Conservation (phyloP, 129 eudicot species). For the sunflower (Helianthus annuus) region DNA sequence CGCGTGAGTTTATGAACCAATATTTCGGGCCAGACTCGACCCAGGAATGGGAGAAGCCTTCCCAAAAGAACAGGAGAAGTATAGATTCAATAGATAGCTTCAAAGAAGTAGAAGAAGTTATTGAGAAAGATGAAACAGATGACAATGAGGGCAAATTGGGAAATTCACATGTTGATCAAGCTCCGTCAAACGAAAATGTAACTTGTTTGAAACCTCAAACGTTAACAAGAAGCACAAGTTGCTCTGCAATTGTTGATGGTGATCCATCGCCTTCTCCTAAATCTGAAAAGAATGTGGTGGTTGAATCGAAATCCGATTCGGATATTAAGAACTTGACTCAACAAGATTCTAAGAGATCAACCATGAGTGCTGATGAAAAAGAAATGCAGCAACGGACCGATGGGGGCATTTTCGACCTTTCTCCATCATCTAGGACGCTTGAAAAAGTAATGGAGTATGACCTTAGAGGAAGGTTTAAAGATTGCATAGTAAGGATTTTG, state of each 20-base stretch:
- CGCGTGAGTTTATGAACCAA: constrained; percentile 52
- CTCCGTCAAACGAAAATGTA: constrained; percentile 39
- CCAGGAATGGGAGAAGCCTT: constrained; percentile 54
- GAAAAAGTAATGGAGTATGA: constrained; percentile 35
- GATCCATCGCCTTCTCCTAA: constrained; percentile 11
- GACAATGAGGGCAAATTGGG: constrained; percentile 18
- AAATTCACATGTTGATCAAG: constrained; percentile 17
- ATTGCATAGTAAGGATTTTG: constrained; percentile 42
- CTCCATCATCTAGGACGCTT: constrained; percentile 28
- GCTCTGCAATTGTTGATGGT: constrained; percentile 36
- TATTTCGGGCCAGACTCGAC: constrained; percentile 64
- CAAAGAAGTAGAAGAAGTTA: constrained; percentile 59
- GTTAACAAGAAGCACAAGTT: constrained; percentile 49
- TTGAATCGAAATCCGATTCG: constrained; percentile 35
- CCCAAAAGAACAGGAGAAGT: constrained; percentile 32
- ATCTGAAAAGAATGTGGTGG: constrained; percentile 35
- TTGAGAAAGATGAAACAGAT: constrained; percentile 38
- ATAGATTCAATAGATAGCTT: constrained; percentile 48
- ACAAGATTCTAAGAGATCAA: constrained; percentile 33
- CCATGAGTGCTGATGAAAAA: constrained; percentile 23
- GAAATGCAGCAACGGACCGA: constrained; percentile 39
- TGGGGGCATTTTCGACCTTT: not conserved
- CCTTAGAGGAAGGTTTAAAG: constrained; percentile 30
- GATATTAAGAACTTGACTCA: constrained; percentile 22
- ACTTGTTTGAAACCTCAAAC: constrained; percentile 26